phyloP scores from a whole-genome alignment of 1,139 yeast species.

The Debaryomyces coudertii region DNA sequence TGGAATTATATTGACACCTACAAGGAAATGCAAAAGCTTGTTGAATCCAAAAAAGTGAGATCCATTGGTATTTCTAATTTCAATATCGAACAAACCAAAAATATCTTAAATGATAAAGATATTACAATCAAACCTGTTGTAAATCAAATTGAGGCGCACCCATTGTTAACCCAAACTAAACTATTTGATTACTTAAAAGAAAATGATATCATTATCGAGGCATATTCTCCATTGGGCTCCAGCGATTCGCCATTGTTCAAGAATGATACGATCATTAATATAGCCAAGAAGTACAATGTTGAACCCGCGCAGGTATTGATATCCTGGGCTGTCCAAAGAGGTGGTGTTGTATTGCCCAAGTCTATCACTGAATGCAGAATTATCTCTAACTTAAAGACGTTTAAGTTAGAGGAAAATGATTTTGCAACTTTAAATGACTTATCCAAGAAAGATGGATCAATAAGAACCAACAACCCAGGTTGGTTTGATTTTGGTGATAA shows the following conservation, averaged over 20 bases:
- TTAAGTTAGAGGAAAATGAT: conserved; percentile 35
- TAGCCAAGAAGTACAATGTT: conserved; percentile 50
- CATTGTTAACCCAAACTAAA: conserved; percentile 56
- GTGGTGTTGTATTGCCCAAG: conserved; percentile 57
- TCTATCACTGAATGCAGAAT: conserved; percentile 46
- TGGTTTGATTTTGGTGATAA: conserved; percentile 16
- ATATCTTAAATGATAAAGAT: conserved; percentile 48
- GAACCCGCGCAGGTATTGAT: conserved; percentile 50
- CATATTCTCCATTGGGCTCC: conserved; percentile 66
- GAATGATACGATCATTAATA: conserved; percentile 38
- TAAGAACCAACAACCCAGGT: conserved; percentile 33
- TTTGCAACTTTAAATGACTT: conserved; percentile 36
- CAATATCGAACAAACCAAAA: conserved; percentile 47
- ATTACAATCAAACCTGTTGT: conserved; percentile 50
- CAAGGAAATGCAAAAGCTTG: conserved; percentile 64
- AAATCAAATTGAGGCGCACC: conserved; percentile 64
- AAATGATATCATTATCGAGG: conserved; percentile 52
- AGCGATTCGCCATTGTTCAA: conserved; percentile 55
- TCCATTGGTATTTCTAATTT: conserved; percentile 79
- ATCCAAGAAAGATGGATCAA: conserved; percentile 32
- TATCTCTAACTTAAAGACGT: conserved; percentile 35
- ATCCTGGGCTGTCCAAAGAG: conserved; percentile 58
- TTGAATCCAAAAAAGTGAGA: conserved; percentile 58
- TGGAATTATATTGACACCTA: conserved; percentile 66
- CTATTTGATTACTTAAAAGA: conserved; percentile 45